Base-by-base conservation (phyloP, 108 stramenopile species). In the Stephanodiscus triporus region DNA sequence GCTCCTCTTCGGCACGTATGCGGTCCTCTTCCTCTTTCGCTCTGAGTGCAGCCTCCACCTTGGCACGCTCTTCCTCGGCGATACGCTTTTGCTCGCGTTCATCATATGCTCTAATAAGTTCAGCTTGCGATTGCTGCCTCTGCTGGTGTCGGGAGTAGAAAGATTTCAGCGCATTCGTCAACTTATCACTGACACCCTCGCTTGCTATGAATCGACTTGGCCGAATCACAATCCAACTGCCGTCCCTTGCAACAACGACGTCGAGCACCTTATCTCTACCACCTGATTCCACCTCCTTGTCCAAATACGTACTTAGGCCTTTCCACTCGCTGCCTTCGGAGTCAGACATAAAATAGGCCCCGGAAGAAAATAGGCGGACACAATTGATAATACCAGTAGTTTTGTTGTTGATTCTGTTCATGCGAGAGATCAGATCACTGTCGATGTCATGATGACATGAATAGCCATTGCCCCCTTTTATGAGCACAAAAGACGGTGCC, bases 311-410 rank as follows among this genome's bases (percentile, higher is more conserved):
- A 22, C 36, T 4, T 19, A 29, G 5, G 8, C 38, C 38, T 16
- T 10, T 19, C 74, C 74, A 75, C 43, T 75, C 20, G 14, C 5
- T 75, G 10, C 74, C 74, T 2, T 66, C 65, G 40, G 26, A 17
- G 24, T 77, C 69, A 22, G 68, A 71, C 0, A 77, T 72, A 19
- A 71, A 77, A 38, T 56, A 77, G 7, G 42, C 14, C 7, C 68
- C 70, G 10, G 20, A 4, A 22, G 37, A 9, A 29, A 77, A 77
- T 22, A 77, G 76, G 9, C 76, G 76, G 29, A 77, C 70, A 30
- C 64, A 71, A 30, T 77, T 11, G n/a, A 77, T 72, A 5, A 5
- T 34, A 34, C 32, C 32, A 34, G 32, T 34, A 34, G 32, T 34
- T 20, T 43, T 24, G 5, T 48, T 66, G 20, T 67, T 23, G 26